Percentiles rank a stretch among this genome's conserved stretches.
phyloP scores from a whole-genome alignment of 1,139 yeast genomes.

The Yamadazyma spencermartinsiae region DNA sequence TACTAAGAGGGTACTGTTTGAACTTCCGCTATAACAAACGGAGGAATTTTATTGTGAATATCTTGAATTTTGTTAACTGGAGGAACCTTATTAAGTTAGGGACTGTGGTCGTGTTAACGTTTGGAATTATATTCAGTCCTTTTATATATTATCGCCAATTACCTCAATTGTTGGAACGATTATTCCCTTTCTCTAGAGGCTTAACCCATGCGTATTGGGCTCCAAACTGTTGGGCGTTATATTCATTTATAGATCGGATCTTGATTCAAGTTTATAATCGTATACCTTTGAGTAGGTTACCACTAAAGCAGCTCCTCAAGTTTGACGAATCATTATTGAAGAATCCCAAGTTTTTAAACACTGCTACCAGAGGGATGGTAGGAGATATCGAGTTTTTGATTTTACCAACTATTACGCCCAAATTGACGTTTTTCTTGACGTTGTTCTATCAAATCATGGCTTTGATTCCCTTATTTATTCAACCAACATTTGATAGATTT shows the following conservation, averaged over 20 bases:
- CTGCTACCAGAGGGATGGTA: conserved; percentile 83
- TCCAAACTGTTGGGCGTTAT: conserved; percentile 94
- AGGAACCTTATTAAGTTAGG: conserved; percentile 61
- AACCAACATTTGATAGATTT: conserved; percentile 77
- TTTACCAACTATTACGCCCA: conserved; percentile 79
- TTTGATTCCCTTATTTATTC: conserved; percentile 68
- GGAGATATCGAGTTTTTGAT: conserved; percentile 85
- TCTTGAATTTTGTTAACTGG: conserved; percentile 54
- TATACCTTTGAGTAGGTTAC: conserved; percentile 46
- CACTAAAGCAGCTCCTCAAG: conserved; percentile 32
- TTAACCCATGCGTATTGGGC: conserved; percentile 99
- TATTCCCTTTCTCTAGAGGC: conserved; percentile 94
- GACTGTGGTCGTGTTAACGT: conserved; percentile 60
- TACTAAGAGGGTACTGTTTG: conserved; percentile 71
- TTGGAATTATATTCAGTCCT: conserved; percentile 77
- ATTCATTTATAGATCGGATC: conserved; percentile 79
- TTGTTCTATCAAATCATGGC: conserved; percentile 80
- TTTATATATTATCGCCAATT: conserved; percentile 64
- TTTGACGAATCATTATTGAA: conserved; percentile 30
- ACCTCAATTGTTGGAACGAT: conserved; percentile 63
- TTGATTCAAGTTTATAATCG: conserved; percentile 53
- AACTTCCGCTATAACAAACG: conserved; percentile 37
- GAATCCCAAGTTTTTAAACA: conserved; percentile 27
- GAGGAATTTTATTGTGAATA: conserved; percentile 23
- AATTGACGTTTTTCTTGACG: conserved; percentile 73